Evolutionary conservation across 1,284 basidiomycete species (phyloP).

Genomic region (Ceratobasidium sp.): DNA sequence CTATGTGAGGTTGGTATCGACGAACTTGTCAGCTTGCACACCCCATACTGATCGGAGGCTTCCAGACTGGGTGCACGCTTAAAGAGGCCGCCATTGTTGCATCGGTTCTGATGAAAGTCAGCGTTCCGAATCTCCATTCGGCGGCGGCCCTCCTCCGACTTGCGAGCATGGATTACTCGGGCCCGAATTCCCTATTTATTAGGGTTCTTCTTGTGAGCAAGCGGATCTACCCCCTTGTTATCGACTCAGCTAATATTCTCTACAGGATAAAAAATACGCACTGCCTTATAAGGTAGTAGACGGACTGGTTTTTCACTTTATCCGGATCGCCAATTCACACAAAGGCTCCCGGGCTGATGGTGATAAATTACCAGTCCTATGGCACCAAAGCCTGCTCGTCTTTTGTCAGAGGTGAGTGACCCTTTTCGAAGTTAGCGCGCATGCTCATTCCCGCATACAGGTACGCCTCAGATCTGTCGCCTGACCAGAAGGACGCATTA

Average conservation of each 20-base stretch:
- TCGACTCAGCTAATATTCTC: not conserved
- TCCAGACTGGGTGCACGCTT: conserved; percentile 80
- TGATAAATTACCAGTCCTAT: conserved; percentile 90
- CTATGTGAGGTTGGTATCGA: conserved; percentile 79
- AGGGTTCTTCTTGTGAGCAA: conserved; percentile 77
- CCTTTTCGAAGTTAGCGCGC: conserved; percentile 4
- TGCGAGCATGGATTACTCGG: conserved; percentile 97
- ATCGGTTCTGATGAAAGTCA: conserved; percentile 90
- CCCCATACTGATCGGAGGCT: conserved; percentile 6
- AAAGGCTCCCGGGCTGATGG: conserved; percentile 70
- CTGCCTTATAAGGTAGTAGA: conserved; percentile 99
- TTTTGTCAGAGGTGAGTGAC: conserved; percentile 85
- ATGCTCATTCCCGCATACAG: conserved; percentile 58
- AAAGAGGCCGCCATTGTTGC: conserved; percentile 97
- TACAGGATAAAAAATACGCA: conserved; percentile 94
- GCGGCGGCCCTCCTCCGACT: conserved; percentile 94
- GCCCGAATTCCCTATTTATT: conserved; percentile 96
- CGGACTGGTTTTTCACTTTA: conserved; percentile 97
- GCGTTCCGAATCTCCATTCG: conserved; percentile 94
- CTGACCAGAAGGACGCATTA: conserved; percentile 98
- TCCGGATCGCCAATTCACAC: conserved; percentile 92
- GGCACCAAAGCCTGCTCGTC: conserved; percentile 97
- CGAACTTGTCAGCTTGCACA: not conserved
- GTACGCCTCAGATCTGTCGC: conserved; percentile 96
- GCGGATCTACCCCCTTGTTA: not conserved